A percentile compares a stretch with the other conserved stretches of the same genome.
These are phyloP conservation scores for Fusarium sp. DNA, from an alignment of 2,329 filamentous ascomycete genomes.

Conservation along the genomic window DNA sequence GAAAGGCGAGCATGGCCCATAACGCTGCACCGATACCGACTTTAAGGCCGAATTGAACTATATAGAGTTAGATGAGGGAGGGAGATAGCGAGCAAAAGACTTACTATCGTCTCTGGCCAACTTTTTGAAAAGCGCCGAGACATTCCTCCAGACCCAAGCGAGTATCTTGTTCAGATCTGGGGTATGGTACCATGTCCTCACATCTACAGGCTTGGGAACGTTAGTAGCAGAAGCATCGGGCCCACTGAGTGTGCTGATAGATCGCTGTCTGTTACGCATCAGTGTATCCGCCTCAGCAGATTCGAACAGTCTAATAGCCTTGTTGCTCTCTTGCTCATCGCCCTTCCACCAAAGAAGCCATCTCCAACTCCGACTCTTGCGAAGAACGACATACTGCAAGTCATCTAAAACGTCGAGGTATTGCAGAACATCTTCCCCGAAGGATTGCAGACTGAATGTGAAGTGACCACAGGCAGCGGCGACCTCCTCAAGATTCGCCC, in stretches of 20 bases:
- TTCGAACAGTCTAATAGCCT: constrained; percentile 56
- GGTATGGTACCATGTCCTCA: constrained; percentile 21
- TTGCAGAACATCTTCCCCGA: constrained; percentile 87
- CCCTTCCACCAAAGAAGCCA: constrained; percentile 84
- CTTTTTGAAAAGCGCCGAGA: constrained; percentile 55
- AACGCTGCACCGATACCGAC: constrained; percentile 90
- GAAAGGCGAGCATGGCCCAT: constrained; percentile 89
- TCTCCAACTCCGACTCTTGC: constrained; percentile 75
- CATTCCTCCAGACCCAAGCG: constrained; percentile 35
- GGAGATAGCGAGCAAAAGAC: constrained; percentile 52
- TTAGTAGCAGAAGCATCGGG: neutral
- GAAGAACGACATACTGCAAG: constrained; percentile 76
- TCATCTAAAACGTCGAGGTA: constrained; percentile 89
- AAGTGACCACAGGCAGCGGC: constrained; percentile 97
- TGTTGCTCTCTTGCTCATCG: constrained; percentile 10
- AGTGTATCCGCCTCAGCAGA: constrained; percentile 39
- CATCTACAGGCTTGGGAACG: constrained; percentile 3
- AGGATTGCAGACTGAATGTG: constrained; percentile 88
- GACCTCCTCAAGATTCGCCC: constrained; percentile 90
- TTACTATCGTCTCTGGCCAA: constrained; percentile 61
- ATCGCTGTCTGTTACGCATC: constrained; percentile 19
- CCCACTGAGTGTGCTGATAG: neutral
- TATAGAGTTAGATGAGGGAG: constrained; percentile 52
- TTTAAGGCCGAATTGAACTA: constrained; percentile 82
- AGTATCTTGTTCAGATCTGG: constrained; percentile 38